Evolutionary conservation across 1,139 yeast genomes (phyloP), one percentile per base, ranked within the genome.

Genomic region (Magnusiomyces paraingens): DNA sequence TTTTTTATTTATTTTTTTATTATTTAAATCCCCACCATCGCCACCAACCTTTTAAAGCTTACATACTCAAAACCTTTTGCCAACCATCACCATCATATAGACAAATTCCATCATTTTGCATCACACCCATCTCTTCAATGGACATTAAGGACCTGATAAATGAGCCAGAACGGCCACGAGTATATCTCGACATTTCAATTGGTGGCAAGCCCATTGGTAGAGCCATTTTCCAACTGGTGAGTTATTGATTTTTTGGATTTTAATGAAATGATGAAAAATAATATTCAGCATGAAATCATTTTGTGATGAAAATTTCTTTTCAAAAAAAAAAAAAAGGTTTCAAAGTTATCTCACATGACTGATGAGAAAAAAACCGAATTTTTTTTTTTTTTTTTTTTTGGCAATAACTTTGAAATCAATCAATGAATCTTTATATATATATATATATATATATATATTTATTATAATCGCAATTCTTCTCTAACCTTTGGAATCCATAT

Each of bases 181-280:
- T 87, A 26, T 90, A 70, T 68, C 83, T 90, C 62, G 96, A 89
- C 64, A 75, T 89, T 57, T 70, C 90, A 10, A 82, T 86, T 61
- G 86, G 84, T 52, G 84, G 78, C 40, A 76, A 73, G 55, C 73
- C 81, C 5, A 76, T 79, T 59, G 96, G 96, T 40, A 79, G 94
- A 62, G 77, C 86, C 40, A 84, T 82, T 5, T 85, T 89, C 66
- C 88, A 87, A 66, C 74, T 90, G 52, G 62, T 60, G 54, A 43
- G 64, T 26, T n/a, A n/a, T n/a, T n/a, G n/a, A 8, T 26, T 55
- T 8, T 10, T 10, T 10, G 17, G 17, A 3, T 14, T 8, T n/a
- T 8, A 26, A 26, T n/a, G n/a, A n/a, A n/a, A n/a, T n/a, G n/a
- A n/a, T n/a, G n/a, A n/a, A n/a, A n/a, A n/a, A n/a, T n/a, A n/a